Base-by-base conservation (phyloP, 2,329 filamentous ascomycete genomes). In the Fonsecaea pedrosoi region DNA sequence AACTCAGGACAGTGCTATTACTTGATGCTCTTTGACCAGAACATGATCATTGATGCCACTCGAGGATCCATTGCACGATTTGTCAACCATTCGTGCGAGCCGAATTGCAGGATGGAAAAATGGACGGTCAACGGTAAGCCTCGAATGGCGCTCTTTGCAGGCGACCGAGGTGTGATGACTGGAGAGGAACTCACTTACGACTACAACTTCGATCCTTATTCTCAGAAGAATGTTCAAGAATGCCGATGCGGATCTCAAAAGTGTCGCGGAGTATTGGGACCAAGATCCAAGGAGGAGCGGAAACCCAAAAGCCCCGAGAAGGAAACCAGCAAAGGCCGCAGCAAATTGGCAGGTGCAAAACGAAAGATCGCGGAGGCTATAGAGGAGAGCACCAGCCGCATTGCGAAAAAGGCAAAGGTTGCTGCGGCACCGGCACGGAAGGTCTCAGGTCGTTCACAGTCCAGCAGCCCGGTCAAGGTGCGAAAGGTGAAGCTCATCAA, bases 51-150 rank as follows among this genome's bases (percentile, higher is more conserved):
- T 71, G 95, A 99, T 81, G 95, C 94, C 38, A 74, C 72, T 10
- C 92, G 92, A 64, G 95, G 95, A 74, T 96, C 92, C 71, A 96
- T 98, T 79, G 94, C 95, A 74, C 91, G 95, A 64, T 99, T 99
- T 78, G 94, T 99, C 77, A 99, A 99, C 77, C 95, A 99, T 78
- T 97, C 93, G 18, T 99, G 95, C 80, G 90, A 92, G 65, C 95
- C 95, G 2, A 99, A 99, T 77, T 98, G 94, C 80, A 88, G 91
- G 69, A 98, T 99, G 94, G 92, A 96, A 75, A 98, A 97, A 78
- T 97, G 93, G 92, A 94, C 94, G 69, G 95, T 99, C 62, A 89
- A 89, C 57, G 94, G 94, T 34, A 93, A 96, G 77, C 94, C 94
- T 50, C 89, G 95, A 64, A 98, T 99, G 92, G 95, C 94, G 15